Evolutionary conservation across 352 stramenopile genomes (phyloP).

Genomic region (Phytophthora lateralis): DNA sequence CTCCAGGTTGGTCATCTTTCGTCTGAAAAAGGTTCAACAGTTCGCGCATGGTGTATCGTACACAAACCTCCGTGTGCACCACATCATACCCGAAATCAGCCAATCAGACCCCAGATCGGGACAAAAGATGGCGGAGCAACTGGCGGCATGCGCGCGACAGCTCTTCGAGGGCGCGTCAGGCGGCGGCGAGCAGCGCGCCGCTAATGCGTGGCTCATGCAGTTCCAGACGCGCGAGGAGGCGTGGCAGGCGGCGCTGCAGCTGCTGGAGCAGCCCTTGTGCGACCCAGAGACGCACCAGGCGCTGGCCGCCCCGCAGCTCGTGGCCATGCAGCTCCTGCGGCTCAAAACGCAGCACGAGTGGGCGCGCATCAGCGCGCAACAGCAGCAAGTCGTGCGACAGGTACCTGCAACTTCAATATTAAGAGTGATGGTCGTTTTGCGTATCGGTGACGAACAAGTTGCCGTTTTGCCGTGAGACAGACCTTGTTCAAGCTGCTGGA

Average conservation of each 20-base stretch:
- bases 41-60: neutral
- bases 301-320: constrained; percentile 46
- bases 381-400: constrained; percentile 48
- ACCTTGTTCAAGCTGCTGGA: constrained; percentile 54
- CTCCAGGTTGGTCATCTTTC: constrained; percentile 41
- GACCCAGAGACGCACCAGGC: constrained; percentile 26
- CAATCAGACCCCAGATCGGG: constrained; percentile 12
- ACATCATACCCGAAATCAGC: neutral
- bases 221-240: constrained; percentile 64
- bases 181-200: constrained; percentile 52
- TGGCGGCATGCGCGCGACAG: constrained; percentile 58
- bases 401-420: constrained; percentile 23
- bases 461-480: constrained; percentile 25
- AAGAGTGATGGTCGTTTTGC: constrained; percentile 5
- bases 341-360: constrained; percentile 69
- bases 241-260: constrained; percentile 59
- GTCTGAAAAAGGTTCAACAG: constrained; percentile 6
- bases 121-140: constrained; percentile 52
- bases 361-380: constrained; percentile 36
- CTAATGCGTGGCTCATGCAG: constrained; percentile 75
- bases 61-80: neutral
- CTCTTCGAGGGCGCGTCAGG: constrained; percentile 71
- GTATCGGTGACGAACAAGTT: constrained; percentile 11
- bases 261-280: constrained; percentile 45
- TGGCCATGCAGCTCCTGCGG: constrained; percentile 74